These are phyloP conservation scores for slime mould (Dictyostelium discoideum) DNA, from an alignment of 78 protist genomes.

Conservation along the genomic window DNA sequence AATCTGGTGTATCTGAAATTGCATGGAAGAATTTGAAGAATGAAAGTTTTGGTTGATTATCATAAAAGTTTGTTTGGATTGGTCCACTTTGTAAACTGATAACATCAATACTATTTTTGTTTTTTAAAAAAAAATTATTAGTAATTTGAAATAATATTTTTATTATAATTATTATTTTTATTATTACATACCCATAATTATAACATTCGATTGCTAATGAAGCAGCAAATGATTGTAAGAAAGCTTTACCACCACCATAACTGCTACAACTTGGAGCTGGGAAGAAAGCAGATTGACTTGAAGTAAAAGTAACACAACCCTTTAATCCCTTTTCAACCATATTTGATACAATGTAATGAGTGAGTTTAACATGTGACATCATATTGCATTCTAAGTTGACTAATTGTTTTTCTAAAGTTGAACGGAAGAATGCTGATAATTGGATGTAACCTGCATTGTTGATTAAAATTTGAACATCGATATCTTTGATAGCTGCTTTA, in stretches of 20 bases:
- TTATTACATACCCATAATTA: constrained; percentile 41
- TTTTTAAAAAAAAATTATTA: too few relatives aligned
- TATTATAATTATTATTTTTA: background rate
- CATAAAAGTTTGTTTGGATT: constrained; percentile 80
- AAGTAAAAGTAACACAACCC: constrained; percentile 72
- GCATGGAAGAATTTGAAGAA: constrained; percentile 72
- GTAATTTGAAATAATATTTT: background rate
- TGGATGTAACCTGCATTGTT: constrained; percentile 80
- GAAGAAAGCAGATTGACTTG: constrained; percentile 76
- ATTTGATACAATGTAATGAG: constrained; percentile 49
- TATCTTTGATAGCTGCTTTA: constrained; percentile 73
- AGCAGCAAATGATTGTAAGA: constrained; percentile 62
- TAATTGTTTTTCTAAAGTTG: constrained; percentile 39
- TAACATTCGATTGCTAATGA: constrained; percentile 70
- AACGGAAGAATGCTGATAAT: constrained; percentile 74
- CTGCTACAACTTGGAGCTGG: constrained; percentile 65
- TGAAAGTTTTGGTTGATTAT: constrained; percentile 66
- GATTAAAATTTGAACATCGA: constrained; percentile 71
- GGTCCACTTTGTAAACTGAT: constrained; percentile 67
- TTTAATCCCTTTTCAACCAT: constrained; percentile 66
- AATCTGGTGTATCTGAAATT: constrained; percentile 76
- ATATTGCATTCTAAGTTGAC: constrained; percentile 75
- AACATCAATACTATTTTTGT: constrained; percentile 43
- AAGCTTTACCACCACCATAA: constrained; percentile 81
- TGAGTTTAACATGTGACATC: constrained; percentile 74